These are phyloP conservation scores for Fusarium ramigenum DNA, from an alignment of 2,329 filamentous ascomycete species.

Conservation along the genomic window DNA sequence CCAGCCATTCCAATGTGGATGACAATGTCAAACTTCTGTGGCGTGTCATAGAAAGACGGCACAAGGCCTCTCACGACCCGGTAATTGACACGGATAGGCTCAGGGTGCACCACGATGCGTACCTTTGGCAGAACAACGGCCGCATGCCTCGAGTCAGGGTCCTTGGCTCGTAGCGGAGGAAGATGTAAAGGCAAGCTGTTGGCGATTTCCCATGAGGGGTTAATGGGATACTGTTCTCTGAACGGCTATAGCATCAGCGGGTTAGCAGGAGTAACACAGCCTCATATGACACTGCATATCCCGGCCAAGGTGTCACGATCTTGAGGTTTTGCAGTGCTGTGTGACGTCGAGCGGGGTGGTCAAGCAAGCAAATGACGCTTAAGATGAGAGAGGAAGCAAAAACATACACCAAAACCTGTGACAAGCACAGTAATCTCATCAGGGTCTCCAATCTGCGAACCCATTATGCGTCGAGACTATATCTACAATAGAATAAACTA, in stretches of 20 bases:
- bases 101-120: slow-evolving; percentile 70
- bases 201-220: slow-evolving; percentile 85
- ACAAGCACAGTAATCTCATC: slow-evolving; percentile 68
- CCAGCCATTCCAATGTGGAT: slow-evolving; percentile 86
- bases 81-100: slow-evolving; percentile 78
- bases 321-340: not conserved
- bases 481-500: not conserved
- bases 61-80: slow-evolving; percentile 69
- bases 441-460: slow-evolving; percentile 48
- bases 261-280: slow-evolving; percentile 21
- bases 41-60: slow-evolving; percentile 66
- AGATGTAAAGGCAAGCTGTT: slow-evolving; percentile 72
- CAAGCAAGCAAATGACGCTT: slow-evolving; percentile 3
- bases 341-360: slow-evolving; percentile 22
- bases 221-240: slow-evolving; percentile 73
- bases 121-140: slow-evolving; percentile 56
- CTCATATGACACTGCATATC: not conserved
- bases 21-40: slow-evolving; percentile 66
- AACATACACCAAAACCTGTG: slow-evolving; percentile 68
- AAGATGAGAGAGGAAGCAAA: not conserved
- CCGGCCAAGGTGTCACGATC: not conserved
- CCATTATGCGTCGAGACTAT: slow-evolving; percentile 40
- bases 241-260: slow-evolving; percentile 68
- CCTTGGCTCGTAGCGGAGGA: slow-evolving; percentile 59
- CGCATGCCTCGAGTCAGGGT: slow-evolving; percentile 43